These are phyloP conservation scores for Phlebiopsis gigantea DNA, from an alignment of 768 basidiomycete species.

Conservation along the genomic window DNA sequence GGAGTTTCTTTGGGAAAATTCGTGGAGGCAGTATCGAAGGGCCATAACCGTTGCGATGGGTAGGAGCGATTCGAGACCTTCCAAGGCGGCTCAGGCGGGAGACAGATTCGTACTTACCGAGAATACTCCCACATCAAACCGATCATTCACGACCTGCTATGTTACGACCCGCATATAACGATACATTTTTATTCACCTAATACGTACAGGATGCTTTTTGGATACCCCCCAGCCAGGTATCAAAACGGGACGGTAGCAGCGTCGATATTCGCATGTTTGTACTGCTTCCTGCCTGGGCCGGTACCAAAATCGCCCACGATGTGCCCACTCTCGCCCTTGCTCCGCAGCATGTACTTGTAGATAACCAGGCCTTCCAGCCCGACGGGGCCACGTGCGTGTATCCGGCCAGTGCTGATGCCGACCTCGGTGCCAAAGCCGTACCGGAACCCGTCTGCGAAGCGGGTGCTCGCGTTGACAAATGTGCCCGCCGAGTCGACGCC, in stretches of 20 bases:
- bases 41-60: too few relatives aligned
- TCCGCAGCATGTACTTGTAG: conserved; percentile 93
- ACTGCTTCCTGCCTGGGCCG: conserved; percentile 65
- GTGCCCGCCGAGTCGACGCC: conserved; percentile 91
- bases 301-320: conserved; percentile 81
- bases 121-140: neutral
- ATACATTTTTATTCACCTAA: too few relatives aligned
- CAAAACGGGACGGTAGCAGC: conserved; percentile 44
- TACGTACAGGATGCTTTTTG: too few relatives aligned
- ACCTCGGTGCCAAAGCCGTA: conserved; percentile 99
- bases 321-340: conserved; percentile 70
- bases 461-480: conserved; percentile 91
- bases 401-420: conserved; percentile 93
- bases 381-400: conserved; percentile 95
- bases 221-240: neutral
- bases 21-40: too few relatives aligned
- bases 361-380: conserved; percentile 90
- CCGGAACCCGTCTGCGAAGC: conserved; percentile 94
- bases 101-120: too few relatives aligned
- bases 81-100: too few relatives aligned
- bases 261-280: conserved; percentile 54
- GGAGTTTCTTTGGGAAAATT: too few relatives aligned
- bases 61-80: too few relatives aligned
- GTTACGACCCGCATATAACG: too few relatives aligned
- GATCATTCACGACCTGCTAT: too few relatives aligned